Evolutionary conservation across 768 basidiomycete genomes (phyloP), one percentile per base, ranked within the genome.

Genomic region (Trichaptum fuscoviolaceum): DNA sequence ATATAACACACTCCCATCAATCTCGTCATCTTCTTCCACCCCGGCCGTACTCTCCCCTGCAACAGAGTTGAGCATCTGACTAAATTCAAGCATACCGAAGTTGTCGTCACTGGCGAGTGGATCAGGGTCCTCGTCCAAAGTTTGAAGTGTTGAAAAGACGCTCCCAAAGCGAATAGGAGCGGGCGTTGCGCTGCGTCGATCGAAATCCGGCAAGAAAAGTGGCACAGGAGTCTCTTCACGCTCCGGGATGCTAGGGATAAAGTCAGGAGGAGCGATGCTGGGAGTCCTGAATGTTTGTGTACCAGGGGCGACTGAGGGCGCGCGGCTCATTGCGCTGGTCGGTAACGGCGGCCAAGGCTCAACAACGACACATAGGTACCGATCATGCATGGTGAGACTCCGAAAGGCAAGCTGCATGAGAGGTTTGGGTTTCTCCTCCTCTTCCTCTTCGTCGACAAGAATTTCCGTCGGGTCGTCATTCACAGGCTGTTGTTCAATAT

Each of bases 341-440:
- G 75, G 83, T 42, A 86, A 72, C 17, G 84, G 77, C 4, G 90
- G 88, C 82, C 87, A 92, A 18, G 93, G 93, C 73, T 95, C 93
- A 18, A 93, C 87, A 25, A 95, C 88, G 36, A 95, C 82, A 72
- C 90, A 92, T 20, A 95, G 82, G 74, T 90, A 92, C 64, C 86
- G 84, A 0, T 87, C 88, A 66, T 85, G 83, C 62, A 93, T 87
- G 64, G 77, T 81, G 75, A 92, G 92, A 15, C 90, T 89, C 70
- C 84, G 83, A 69, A 91, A 94, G 64, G 75, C 83, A 36, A 94
- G 81, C 65, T 84, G 82, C 35, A 93, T 77, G 34, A 82, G 69
- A 7, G 90, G 87, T 71, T 93, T 91, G 15, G 88, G 90, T 70
- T 94, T 93, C 70, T 80, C 78, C 68, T 88, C 88, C 63, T 89